These are phyloP conservation scores for Blastobotrys robertii DNA, from an alignment of 805 yeast species.

Conservation along the genomic window DNA sequence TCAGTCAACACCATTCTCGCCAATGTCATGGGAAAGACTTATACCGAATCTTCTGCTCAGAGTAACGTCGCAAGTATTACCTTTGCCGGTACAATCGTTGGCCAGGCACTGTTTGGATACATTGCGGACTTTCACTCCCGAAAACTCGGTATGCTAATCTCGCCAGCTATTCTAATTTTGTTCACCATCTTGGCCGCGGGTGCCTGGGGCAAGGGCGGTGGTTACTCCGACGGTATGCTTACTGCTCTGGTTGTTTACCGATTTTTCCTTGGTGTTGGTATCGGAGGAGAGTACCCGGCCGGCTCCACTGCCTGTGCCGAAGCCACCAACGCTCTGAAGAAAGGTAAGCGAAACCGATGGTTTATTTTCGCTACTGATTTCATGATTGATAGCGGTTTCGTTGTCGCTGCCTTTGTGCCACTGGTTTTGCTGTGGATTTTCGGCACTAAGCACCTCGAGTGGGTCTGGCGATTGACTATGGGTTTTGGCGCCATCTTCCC, in stretches of 20 bases:
- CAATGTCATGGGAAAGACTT: constrained; percentile 52
- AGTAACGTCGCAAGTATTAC: constrained; percentile 77
- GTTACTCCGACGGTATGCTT: constrained; percentile 62
- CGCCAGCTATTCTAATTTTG: constrained; percentile 64
- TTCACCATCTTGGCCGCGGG: constrained; percentile 74
- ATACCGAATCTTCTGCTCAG: constrained; percentile 55
- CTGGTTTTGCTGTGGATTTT: constrained; percentile 65
- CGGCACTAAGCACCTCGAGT: constrained; percentile 23
- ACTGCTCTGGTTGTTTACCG: constrained; percentile 77
- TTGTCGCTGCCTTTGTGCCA: constrained; percentile 69
- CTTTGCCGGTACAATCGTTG: constrained; percentile 83
- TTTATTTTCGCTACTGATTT: constrained; percentile 32
- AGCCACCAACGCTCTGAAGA: constrained; percentile 36
- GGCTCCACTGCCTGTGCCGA: constrained; percentile 8
- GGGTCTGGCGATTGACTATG: constrained; percentile 75
- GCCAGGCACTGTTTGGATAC: constrained; percentile 72
- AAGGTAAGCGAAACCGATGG: constrained; percentile 52
- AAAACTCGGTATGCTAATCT: constrained; percentile 70
- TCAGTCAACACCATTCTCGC: constrained; percentile 64
- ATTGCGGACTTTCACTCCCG: constrained; percentile 71
- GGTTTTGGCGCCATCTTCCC: constrained; percentile 88
- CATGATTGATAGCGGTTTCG: constrained; percentile 82
- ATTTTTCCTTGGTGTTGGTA: constrained; percentile 74
- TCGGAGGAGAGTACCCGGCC: constrained; percentile 86
- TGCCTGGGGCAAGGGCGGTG: constrained; percentile 57